Conservation (phyloP, 2,329 filamentous ascomycete genomes). For the Lecanicillium sp. region DNA sequence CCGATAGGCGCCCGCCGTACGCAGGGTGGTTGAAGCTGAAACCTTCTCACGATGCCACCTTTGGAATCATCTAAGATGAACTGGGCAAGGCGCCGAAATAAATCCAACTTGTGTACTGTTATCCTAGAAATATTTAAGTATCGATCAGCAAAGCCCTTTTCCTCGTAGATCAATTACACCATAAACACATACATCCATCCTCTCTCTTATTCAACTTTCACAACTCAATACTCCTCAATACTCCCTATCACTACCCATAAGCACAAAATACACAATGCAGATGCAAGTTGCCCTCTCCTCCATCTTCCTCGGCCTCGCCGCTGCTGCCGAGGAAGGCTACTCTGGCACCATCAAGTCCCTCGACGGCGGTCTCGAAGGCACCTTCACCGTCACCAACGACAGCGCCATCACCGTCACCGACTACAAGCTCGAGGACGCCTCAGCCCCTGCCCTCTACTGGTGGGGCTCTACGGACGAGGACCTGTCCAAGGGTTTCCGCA, state of each 20-base stretch:
- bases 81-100: no score
- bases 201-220: no score
- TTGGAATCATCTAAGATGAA: no score
- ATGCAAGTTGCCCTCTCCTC: no score
- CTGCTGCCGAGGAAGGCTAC: conserved; percentile 11
- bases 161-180: background rate
- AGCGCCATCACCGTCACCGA: conserved; percentile 13
- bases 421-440: conserved; percentile 18
- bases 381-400: conserved; percentile 15
- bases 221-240: background rate
- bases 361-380: conserved; percentile 18
- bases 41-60: no score
- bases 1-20: no score
- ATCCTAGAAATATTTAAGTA: no score
- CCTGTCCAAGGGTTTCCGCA: conserved; percentile 17
- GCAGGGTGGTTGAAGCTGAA: no score
- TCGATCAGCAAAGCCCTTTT: no score
- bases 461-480: conserved; percentile 15
- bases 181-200: background rate
- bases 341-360: conserved; percentile 13
- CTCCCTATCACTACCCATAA: background rate
- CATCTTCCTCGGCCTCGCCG: conserved; percentile 7
- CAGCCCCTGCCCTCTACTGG: conserved; percentile 20
- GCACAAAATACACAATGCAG: background rate
- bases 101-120: no score